phyloP scores from a whole-genome alignment of 2,329 filamentous ascomycete genomes.

The Fusarium chaquense region DNA sequence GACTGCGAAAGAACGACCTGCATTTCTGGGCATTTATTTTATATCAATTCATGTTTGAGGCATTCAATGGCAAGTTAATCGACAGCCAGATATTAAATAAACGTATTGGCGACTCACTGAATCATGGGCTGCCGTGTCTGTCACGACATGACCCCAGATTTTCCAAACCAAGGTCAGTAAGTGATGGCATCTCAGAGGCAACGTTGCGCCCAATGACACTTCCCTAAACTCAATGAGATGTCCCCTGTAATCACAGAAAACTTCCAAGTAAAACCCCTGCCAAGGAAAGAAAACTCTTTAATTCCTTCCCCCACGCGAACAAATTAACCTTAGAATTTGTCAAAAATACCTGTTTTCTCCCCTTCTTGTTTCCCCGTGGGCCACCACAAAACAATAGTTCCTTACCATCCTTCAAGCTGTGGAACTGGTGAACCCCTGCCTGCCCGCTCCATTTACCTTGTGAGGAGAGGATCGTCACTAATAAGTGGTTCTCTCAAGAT shows the following conservation, averaged over 20 bases:
- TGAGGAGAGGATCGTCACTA: constrained; percentile 26
- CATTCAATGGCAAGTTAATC: background rate
- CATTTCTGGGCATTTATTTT: background rate
- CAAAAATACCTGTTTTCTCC: background rate
- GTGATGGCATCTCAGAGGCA: background rate
- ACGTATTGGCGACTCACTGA: background rate
- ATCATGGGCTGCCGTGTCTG: background rate
- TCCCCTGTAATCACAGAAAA: background rate
- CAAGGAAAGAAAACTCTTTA: background rate
- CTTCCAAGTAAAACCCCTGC: background rate
- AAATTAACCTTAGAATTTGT: background rate
- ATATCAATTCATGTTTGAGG: background rate
- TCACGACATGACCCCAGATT: background rate
- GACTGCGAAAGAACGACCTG: constrained; percentile 16
- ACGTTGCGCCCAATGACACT: background rate
- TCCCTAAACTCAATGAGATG: background rate
- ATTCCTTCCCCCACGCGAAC: background rate
- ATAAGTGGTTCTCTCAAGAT: constrained; percentile 8
- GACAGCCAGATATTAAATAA: background rate
- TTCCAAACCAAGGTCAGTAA: background rate
- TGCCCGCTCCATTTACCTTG: constrained; percentile 20
- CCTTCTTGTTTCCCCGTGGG: constrained; percentile 1
- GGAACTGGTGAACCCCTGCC: background rate
- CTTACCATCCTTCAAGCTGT: constrained; percentile 7
- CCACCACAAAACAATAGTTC: constrained; percentile 10